These are phyloP conservation scores for Hymenoscyphus scutula DNA, from an alignment of 2,329 filamentous ascomycete genomes.

Conservation along the genomic window DNA sequence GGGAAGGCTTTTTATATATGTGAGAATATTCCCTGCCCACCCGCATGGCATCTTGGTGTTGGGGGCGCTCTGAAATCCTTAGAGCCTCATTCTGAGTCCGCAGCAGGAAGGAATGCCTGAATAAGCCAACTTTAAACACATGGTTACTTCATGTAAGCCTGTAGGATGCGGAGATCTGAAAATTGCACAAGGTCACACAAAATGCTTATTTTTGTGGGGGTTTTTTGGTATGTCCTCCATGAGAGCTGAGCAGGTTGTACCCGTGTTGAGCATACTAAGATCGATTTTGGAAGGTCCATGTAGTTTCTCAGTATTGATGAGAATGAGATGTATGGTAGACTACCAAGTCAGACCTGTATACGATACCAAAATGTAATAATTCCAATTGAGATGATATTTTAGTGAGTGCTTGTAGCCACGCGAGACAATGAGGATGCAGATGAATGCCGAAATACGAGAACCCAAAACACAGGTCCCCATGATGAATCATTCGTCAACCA, in stretches of 20 bases:
- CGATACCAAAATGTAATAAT: neutral
- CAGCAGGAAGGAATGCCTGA: constrained; percentile 2
- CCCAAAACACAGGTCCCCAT: neutral
- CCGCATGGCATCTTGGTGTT: constrained; percentile 9
- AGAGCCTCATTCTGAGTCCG: neutral
- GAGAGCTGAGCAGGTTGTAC: neutral
- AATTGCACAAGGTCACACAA: neutral
- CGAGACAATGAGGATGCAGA: neutral
- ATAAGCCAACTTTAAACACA: neutral
- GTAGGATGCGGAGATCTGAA: neutral
- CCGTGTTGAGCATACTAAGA: neutral
- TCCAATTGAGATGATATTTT: neutral
- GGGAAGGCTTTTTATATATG: neutral
- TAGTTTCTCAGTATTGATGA: neutral
- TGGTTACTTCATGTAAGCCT: neutral
- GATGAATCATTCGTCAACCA: neutral
- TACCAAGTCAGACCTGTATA: neutral
- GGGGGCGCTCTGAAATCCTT: neutral
- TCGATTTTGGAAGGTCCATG: neutral
- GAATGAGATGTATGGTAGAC: neutral
- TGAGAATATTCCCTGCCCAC: neutral
- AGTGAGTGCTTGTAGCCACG: neutral
- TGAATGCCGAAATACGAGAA: constrained; percentile 3
- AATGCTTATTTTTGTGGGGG: neutral
- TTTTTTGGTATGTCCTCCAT: neutral